Percentiles rank a stretch among this genome's conserved stretches.
Evolutionary conservation across 2,329 filamentous ascomycete species (phyloP).

Genomic region (Stemphylium vesicarium): DNA sequence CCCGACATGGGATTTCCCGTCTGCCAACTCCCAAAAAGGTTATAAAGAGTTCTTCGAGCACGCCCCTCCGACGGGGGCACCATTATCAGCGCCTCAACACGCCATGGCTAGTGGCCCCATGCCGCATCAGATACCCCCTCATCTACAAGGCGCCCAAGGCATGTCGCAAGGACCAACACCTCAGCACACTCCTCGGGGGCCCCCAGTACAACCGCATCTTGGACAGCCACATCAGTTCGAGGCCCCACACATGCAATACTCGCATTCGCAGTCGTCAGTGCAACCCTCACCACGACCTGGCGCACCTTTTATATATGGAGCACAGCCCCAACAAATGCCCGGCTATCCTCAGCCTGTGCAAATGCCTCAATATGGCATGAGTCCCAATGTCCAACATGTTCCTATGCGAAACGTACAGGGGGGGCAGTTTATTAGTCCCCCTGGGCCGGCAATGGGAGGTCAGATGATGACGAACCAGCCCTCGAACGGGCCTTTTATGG

Average conservation of each 20-base stretch:
- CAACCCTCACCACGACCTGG: constrained; percentile 83
- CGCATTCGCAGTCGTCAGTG: constrained; percentile 77
- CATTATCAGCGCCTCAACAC: constrained; percentile 70
- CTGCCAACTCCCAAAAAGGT: constrained; percentile 75
- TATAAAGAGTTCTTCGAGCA: constrained; percentile 83
- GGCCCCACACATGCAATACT: constrained; percentile 85
- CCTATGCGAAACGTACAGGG: constrained; percentile 74
- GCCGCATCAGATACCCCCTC: constrained; percentile 80
- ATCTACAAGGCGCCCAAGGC: constrained; percentile 74
- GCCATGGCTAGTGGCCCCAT: constrained; percentile 68
- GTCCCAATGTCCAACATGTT: constrained; percentile 72
- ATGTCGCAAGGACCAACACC: constrained; percentile 73
- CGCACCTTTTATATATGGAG: constrained; percentile 73
- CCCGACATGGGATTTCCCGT: constrained; percentile 80
- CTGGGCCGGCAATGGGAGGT: constrained; percentile 71
- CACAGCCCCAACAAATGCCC: constrained; percentile 62
- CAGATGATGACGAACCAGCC: constrained; percentile 82
- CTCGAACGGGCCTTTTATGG: constrained; percentile 72
- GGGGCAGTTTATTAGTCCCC: constrained; percentile 75
- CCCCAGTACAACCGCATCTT: constrained; percentile 77
- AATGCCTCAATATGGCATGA: constrained; percentile 75
- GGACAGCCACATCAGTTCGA: constrained; percentile 75
- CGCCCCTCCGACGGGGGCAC: constrained; percentile 59
- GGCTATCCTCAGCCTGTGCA: constrained; percentile 57
- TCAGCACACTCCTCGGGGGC: constrained; percentile 78